Conservation (phyloP, 2,329 filamentous ascomycete genomes). For the Neofusicoccum ribis region DNA sequence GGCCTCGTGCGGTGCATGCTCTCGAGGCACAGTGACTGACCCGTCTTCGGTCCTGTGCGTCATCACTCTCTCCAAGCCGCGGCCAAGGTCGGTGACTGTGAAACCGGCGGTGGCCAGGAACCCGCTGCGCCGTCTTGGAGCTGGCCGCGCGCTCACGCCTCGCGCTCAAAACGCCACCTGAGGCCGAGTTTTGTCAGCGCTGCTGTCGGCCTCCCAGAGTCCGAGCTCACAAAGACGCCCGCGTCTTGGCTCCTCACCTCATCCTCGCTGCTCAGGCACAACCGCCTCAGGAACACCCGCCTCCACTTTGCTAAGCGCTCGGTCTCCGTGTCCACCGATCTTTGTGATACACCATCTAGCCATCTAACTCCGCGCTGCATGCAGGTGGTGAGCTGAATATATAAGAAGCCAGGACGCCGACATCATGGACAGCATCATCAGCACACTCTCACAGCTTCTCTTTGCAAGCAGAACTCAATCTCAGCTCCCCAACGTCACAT, state of each 20-base stretch:
- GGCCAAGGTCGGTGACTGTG: no score
- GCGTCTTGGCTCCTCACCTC: no score
- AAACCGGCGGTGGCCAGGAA: not conserved
- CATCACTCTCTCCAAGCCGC: no score
- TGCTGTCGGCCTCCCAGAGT: not conserved
- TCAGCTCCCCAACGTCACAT: not conserved
- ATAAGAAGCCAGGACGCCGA: not conserved
- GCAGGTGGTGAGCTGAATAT: not conserved
- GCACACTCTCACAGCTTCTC: not conserved
- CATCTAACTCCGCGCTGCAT: no score
- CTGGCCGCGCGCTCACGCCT: no score
- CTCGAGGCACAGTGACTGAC: no score
- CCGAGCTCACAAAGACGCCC: not conserved
- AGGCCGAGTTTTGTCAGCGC: slow-evolving; percentile 10
- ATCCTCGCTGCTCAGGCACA: not conserved
- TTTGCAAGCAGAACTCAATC: not conserved
- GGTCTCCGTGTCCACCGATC: not conserved
- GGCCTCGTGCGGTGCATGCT: no score
- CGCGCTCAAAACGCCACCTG: not conserved
- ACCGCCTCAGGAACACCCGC: not conserved
- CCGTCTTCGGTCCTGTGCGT: no score
- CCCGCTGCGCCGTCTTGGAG: not conserved
- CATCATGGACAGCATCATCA: not conserved
- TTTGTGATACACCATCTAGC: not conserved
- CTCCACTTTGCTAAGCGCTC: not conserved